phyloP scores from a whole-genome alignment of 2,329 filamentous ascomycete species.

The Ophiocordyceps unilateralis region DNA sequence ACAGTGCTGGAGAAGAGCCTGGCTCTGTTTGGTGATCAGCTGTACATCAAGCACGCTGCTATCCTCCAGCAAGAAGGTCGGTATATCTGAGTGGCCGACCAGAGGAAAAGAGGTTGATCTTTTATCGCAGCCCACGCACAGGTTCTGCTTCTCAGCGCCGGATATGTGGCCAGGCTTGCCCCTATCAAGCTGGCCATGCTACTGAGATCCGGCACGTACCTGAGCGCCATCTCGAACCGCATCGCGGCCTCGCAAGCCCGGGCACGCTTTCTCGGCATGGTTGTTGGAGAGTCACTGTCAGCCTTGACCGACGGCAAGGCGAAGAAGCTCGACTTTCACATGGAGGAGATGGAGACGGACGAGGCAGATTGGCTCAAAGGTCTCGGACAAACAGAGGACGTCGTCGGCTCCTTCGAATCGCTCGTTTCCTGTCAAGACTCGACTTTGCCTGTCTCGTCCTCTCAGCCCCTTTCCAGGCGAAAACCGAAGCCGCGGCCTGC shows the following conservation, averaged over 20 bases:
- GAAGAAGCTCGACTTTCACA: slow-evolving; percentile 64
- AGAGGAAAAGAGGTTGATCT: background rate
- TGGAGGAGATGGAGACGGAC: slow-evolving; percentile 56
- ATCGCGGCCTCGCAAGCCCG: slow-evolving; percentile 59
- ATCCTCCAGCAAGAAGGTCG: slow-evolving; percentile 77
- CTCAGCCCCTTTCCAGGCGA: slow-evolving; percentile 9
- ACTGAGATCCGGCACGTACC: slow-evolving; percentile 54
- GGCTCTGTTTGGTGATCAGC: slow-evolving; percentile 61
- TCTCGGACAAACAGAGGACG: slow-evolving; percentile 46
- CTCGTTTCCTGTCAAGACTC: slow-evolving; percentile 18
- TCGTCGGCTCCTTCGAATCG: slow-evolving; percentile 36
- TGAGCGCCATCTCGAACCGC: slow-evolving; percentile 70
- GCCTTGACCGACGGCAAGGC: slow-evolving; percentile 48
- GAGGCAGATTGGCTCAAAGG: slow-evolving; percentile 63
- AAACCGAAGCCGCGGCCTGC: slow-evolving; percentile 11
- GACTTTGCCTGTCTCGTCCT: background rate
- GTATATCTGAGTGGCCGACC: background rate
- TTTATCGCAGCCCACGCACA: slow-evolving; percentile 51
- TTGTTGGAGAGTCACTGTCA: slow-evolving; percentile 59
- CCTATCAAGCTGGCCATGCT: slow-evolving; percentile 51
- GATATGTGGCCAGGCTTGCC: slow-evolving; percentile 52
- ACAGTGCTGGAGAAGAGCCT: slow-evolving; percentile 50
- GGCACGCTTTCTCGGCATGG: slow-evolving; percentile 73
- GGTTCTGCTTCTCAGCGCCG: slow-evolving; percentile 57
- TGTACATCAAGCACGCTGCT: slow-evolving; percentile 75